Evolutionary conservation across 805 yeast species (phyloP).

Genomic region (Kuraishia molischiana): DNA sequence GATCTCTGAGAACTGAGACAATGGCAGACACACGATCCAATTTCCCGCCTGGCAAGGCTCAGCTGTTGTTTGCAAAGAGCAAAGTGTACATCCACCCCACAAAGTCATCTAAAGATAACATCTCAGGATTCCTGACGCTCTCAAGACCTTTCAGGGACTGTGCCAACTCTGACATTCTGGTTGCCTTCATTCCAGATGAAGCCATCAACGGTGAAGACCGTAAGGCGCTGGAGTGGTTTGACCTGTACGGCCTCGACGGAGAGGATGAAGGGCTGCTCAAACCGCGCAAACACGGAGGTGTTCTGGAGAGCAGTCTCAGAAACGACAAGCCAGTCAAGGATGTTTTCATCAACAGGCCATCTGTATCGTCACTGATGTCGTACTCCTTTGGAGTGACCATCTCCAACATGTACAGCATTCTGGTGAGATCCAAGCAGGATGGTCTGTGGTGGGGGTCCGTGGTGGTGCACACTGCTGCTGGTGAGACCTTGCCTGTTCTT

Average conservation of each 20-base stretch:
- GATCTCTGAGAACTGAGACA: too few species aligned
- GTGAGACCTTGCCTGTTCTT: slow-evolving; percentile 66
- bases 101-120: slow-evolving; percentile 59
- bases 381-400: slow-evolving; percentile 63
- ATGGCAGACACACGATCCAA: not conserved
- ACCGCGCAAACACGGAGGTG: slow-evolving; percentile 13
- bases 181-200: slow-evolving; percentile 65
- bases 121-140: slow-evolving; percentile 68
- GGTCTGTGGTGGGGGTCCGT: slow-evolving; percentile 94
- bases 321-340: slow-evolving; percentile 7
- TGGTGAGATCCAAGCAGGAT: slow-evolving; percentile 71
- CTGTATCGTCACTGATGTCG: slow-evolving; percentile 38
- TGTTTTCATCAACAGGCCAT: slow-evolving; percentile 40
- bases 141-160: slow-evolving; percentile 39
- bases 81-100: slow-evolving; percentile 84
- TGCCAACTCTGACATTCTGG: slow-evolving; percentile 42
- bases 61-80: slow-evolving; percentile 45
- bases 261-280: slow-evolving; percentile 25
- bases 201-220: slow-evolving; percentile 14
- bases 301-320: not conserved
- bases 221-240: slow-evolving; percentile 24
- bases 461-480: slow-evolving; percentile 56
- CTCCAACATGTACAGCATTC: slow-evolving; percentile 62
- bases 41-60: slow-evolving; percentile 23
- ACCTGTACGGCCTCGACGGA: slow-evolving; percentile 26